These are phyloP conservation scores for Oenanthe sinensis DNA, from an alignment of 129 eudicot genomes.

Conservation along the genomic window DNA sequence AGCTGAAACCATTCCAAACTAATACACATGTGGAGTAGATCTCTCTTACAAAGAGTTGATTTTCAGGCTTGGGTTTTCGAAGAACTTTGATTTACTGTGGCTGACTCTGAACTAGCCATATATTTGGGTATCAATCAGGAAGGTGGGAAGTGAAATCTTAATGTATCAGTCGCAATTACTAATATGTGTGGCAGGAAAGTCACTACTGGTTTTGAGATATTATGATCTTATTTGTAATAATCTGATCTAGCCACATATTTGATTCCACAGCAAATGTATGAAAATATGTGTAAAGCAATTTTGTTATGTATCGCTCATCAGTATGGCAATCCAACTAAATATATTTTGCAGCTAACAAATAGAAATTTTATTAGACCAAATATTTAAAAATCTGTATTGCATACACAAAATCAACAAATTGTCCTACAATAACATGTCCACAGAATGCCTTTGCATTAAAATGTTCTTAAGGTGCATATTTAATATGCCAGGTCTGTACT, in stretches of 20 bases:
- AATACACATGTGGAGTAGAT: slow-evolving; percentile 25
- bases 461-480: neutral
- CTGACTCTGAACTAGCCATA: neutral
- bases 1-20: slow-evolving; percentile 6
- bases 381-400: neutral
- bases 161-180: neutral
- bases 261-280: neutral
- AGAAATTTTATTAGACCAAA: neutral
- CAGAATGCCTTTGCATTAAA: neutral
- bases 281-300: neutral
- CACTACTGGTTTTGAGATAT: slow-evolving; percentile 37
- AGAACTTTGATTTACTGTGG: slow-evolving; percentile 27
- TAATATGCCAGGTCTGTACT: neutral
- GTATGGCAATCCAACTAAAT: neutral
- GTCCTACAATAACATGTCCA: neutral
- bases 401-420: neutral
- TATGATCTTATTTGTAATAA: slow-evolving; percentile 33
- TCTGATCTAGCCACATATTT: slow-evolving; percentile 13
- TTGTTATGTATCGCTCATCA: neutral
- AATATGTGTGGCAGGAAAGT: slow-evolving; percentile 22
- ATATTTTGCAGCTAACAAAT: neutral
- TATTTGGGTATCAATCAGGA: slow-evolving; percentile 20
- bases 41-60: slow-evolving; percentile 16
- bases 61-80: slow-evolving; percentile 48
- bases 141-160: slow-evolving; percentile 11